Conservation (phyloP, 208 protist genomes). For the Wallacemonas sp. region DNA sequence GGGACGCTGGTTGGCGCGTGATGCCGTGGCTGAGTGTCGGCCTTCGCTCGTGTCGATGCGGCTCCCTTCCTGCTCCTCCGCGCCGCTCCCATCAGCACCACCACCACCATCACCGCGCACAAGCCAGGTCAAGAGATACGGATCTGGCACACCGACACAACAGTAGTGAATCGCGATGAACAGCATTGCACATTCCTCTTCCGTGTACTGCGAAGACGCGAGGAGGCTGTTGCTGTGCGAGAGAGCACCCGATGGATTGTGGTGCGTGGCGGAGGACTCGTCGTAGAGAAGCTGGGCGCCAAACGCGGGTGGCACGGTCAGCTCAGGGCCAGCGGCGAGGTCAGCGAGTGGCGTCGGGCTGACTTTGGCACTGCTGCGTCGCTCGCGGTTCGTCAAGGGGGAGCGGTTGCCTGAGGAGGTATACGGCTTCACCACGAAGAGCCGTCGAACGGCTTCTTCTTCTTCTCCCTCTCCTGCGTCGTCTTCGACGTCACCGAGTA, state of each 20-base stretch:
- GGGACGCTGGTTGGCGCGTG: background rate
- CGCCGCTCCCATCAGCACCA: background rate
- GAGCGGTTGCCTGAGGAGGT: background rate
- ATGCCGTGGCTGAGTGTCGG: background rate
- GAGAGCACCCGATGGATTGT: too few relatives aligned
- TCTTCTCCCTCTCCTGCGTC: constrained; percentile 10
- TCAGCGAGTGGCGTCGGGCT: too few relatives aligned
- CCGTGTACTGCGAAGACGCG: constrained; percentile 40
- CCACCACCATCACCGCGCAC: background rate
- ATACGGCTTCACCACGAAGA: constrained; percentile 17
- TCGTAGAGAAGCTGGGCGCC: background rate
- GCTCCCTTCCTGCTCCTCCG: background rate
- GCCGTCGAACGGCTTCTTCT: constrained; percentile 27
- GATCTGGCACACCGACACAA: constrained; percentile 59
- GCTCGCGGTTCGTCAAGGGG: background rate
- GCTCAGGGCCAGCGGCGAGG: too few relatives aligned
- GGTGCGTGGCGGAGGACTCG: background rate
- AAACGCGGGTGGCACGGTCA: too few relatives aligned
- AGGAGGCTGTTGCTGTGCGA: too few relatives aligned
- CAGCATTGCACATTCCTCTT: constrained; percentile 47
- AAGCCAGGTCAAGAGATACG: constrained; percentile 44
- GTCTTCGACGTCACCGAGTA: too few relatives aligned
- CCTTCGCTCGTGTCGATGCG: background rate
- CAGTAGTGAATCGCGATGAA: constrained; percentile 72
- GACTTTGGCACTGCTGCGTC: background rate